Base-by-base conservation (phyloP, 2,329 filamentous ascomycete species). In the Diaporthe australafricana region DNA sequence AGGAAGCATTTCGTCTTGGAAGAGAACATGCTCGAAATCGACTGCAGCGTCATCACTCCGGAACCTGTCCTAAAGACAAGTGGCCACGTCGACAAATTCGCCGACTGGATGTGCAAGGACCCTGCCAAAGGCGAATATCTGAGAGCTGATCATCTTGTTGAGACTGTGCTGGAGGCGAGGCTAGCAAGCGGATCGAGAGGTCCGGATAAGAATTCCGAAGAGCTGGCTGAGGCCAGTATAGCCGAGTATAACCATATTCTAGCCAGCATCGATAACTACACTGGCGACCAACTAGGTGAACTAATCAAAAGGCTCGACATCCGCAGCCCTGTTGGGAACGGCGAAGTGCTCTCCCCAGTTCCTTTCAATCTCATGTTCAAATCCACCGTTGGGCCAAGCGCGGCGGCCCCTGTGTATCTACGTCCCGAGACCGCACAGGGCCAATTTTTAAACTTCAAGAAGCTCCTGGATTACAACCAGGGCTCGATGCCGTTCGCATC, bases 291-390 rank as follows among this genome's bases (percentile, higher is more conserved):
- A 83, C 93, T 98, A 73, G 95, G 94, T 73, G 87, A 92, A 78
- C 89, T 99, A 71, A 98, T 99, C 86, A 90, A 88, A 80, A 97
- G 97, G 86, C 93, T 96, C 83, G 91, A 98, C 76, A 93, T 99
- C 82, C 93, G 90, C 84, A 98, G 97, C 84, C 95, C 96, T 32
- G 87, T 88, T 67, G 97, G 93, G 76, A 93, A 91, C 77, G 89
- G 91, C 74, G 89, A 93, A 77, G 91, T 97, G 45, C 89, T 90
- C 32, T 92, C 93, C 35, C 96, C 96, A 4, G 92, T 97, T 63
- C 88, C 94, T 50, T 98, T 98, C 90, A 99, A 99, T 85, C 91
- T 99, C 79, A 99, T 99, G 96, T 99, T 98, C 88, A 92, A 95
- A 83, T 98, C 96, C 52, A 88, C 93, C 47, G 98, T 98, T 80